Percentiles rank a stretch among this genome's conserved stretches.
Conservation (phyloP, 2,329 filamentous ascomycete species). For the Parastagonospora avenae region DNA sequence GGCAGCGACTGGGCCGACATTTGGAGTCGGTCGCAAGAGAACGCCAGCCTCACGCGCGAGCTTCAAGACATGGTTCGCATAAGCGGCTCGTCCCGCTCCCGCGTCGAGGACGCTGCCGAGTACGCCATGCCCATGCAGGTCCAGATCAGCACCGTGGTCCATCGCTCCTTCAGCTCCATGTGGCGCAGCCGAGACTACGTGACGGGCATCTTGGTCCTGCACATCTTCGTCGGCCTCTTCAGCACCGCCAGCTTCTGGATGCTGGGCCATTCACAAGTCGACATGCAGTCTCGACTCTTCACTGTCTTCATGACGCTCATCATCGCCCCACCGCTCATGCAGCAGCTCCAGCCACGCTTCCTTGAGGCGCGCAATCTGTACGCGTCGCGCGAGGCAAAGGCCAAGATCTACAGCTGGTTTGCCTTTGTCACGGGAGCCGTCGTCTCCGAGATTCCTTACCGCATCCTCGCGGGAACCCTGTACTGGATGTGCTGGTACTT, state of each 20-base stretch:
- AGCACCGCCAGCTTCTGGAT: constrained; percentile 35
- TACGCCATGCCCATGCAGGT: not conserved
- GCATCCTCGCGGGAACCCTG: constrained; percentile 64
- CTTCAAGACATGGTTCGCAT: not conserved
- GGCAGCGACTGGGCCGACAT: not conserved
- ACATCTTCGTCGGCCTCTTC: constrained; percentile 31
- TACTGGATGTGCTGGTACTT: constrained; percentile 73
- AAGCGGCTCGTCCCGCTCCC: not conserved
- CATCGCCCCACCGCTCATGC: constrained; percentile 49
- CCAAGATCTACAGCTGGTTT: constrained; percentile 75
- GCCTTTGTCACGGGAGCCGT: constrained; percentile 73
- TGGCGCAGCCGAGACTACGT: constrained; percentile 21
- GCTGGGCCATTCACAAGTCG: constrained; percentile 35
- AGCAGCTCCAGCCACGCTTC: constrained; percentile 51
- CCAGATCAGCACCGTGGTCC: not conserved
- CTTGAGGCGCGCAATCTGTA: constrained; percentile 55
- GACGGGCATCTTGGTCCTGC: constrained; percentile 32
- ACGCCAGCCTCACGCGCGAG: constrained; percentile 5
- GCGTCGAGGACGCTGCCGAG: not conserved
- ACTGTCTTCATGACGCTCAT: constrained; percentile 57
- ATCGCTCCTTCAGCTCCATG: constrained; percentile 1
- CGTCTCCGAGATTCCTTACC: constrained; percentile 71
- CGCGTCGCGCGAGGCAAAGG: constrained; percentile 64
- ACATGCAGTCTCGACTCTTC: constrained; percentile 51
- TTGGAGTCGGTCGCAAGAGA: constrained; percentile 5